These are phyloP conservation scores for Torulaspora pretoriensis DNA, from an alignment of 1,139 yeast genomes.

Conservation along the genomic window DNA sequence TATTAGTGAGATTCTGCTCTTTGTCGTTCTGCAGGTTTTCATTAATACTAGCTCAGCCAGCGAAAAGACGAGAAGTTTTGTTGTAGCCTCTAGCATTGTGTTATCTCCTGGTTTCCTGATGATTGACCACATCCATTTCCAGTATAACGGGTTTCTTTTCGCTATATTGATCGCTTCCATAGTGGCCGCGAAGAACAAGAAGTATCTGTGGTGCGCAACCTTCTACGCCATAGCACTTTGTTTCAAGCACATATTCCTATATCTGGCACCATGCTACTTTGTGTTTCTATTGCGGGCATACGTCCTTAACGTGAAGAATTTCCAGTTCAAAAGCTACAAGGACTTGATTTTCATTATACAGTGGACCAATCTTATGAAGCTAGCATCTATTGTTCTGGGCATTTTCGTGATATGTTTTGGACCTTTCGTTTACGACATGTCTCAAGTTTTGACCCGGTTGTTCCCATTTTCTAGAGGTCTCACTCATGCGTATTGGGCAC, in stretches of 20 bases:
- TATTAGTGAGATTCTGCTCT: slow-evolving; percentile 66
- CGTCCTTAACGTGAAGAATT: slow-evolving; percentile 39
- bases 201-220: slow-evolving; percentile 60
- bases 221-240: slow-evolving; percentile 76
- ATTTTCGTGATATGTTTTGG: slow-evolving; percentile 70
- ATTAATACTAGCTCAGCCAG: slow-evolving; percentile 46
- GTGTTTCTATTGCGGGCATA: slow-evolving; percentile 70
- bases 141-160: slow-evolving; percentile 89
- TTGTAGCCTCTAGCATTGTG: slow-evolving; percentile 76
- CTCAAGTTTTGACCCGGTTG: slow-evolving; percentile 61
- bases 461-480: slow-evolving; percentile 95
- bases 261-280: slow-evolving; percentile 92
- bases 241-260: slow-evolving; percentile 89
- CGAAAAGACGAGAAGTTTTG: slow-evolving; percentile 50
- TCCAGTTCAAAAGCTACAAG: slow-evolving; percentile 34
- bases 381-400: slow-evolving; percentile 61
- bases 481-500: slow-evolving; percentile 99
- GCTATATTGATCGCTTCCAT: slow-evolving; percentile 75
- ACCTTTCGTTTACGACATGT: slow-evolving; percentile 69
- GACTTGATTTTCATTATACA: slow-evolving; percentile 43
- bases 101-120: slow-evolving; percentile 85
- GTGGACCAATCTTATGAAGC: slow-evolving; percentile 56
- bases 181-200: slow-evolving; percentile 59
- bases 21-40: slow-evolving; percentile 66
- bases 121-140: slow-evolving; percentile 91